Evolutionary conservation across 73 alveolate species (phyloP), one percentile per base, ranked within the genome.

Genomic region (Symbiodinium natans): DNA sequence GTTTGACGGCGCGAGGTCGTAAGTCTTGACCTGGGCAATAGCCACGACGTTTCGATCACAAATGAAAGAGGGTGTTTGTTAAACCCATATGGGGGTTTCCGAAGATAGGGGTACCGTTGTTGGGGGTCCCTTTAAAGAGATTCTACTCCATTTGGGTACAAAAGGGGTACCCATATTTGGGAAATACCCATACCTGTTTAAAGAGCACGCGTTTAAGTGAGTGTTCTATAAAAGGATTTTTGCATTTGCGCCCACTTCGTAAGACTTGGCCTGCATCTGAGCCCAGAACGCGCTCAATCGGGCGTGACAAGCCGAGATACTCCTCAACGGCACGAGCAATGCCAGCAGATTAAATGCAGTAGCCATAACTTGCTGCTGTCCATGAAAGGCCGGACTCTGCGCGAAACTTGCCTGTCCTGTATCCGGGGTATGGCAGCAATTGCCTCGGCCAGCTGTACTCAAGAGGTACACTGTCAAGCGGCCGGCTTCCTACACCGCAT

Each of bases 341-440:
- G n/a, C 43, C 0, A 25, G 74, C 74, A 9, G 29, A 23, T 68
- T 29, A 9, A 21, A 29, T 40, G 41, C 9, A n/a, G n/a, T n/a
- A n/a, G n/a, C n/a, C n/a, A n/a, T n/a, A n/a, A n/a, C n/a, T n/a
- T n/a, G n/a, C n/a, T n/a, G n/a, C n/a, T n/a, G n/a, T 40, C 42
- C 88, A 13, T 17, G 29, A 25, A 9, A 13, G 40, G 38, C 88
- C 39, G 21, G 38, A 36, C 63, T 19, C n/a, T 8, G 25, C 23
- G 73, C 40, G 10, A 6, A 2, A 25, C 23, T 25, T 25, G 2
- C n/a, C 43, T 10, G 86, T 59, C 95, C 95, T 88, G 95, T 25
- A 88, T 88, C 52, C 95, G 95, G 31, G 95, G 95, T 39, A 88
- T 88, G 17, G 95, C 95, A n/a, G 86, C 95, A 34, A 88, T 88